Conservation (phyloP, 1,284 basidiomycete genomes). For the Caloboletus firmus region DNA sequence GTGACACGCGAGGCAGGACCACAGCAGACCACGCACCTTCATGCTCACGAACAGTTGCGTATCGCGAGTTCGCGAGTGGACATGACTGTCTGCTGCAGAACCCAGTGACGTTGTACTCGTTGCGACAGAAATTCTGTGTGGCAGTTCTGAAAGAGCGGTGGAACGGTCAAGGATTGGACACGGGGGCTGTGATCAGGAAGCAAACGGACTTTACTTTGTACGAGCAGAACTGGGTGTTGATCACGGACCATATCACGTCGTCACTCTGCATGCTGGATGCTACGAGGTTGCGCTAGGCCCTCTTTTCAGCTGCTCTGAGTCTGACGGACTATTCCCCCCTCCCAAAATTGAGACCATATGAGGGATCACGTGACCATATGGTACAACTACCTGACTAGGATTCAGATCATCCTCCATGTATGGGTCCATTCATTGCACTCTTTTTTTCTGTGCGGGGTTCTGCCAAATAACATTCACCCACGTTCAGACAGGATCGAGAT, state of each 20-base stretch:
- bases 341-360: background rate
- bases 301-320: background rate
- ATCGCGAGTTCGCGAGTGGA: constrained; percentile 94
- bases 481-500: background rate
- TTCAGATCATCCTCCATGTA: background rate
- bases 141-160: constrained; percentile 60
- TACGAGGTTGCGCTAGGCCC: background rate
- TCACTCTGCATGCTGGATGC: constrained; percentile 73
- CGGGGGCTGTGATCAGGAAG: background rate
- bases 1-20: background rate
- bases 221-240: constrained; percentile 92
- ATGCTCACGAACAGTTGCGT: constrained; percentile 95
- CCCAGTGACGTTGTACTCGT: constrained; percentile 99
- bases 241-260: constrained; percentile 95
- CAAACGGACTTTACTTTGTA: constrained; percentile 93
- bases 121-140: constrained; percentile 97
- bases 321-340: no score
- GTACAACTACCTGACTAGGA: no score
- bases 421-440: background rate
- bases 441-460: background rate
- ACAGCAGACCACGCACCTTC: constrained; percentile 64
- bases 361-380: background rate
- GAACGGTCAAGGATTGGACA: constrained; percentile 6
- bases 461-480: background rate
- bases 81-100: constrained; percentile 96